These are phyloP conservation scores for Pleurotus ostreatus DNA, from an alignment of 768 basidiomycete genomes.

Conservation along the genomic window DNA sequence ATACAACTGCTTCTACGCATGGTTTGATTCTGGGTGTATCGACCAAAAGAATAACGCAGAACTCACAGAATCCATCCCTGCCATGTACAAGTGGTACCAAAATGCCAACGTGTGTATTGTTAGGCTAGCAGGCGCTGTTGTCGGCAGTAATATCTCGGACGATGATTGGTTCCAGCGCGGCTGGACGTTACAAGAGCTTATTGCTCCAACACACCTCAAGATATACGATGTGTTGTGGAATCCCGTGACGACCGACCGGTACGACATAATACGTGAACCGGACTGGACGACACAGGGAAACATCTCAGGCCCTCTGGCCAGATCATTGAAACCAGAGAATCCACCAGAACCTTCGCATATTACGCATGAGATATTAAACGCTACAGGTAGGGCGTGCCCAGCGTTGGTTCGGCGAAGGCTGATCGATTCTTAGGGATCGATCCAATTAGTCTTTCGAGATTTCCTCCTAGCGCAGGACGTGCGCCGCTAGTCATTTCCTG, in stretches of 20 bases:
- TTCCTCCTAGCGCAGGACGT: not conserved
- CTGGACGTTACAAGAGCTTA: conserved; percentile 1
- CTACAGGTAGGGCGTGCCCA: not conserved
- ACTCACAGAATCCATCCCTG: not conserved
- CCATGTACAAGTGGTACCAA: conserved; percentile 1
- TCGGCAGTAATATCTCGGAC: not conserved
- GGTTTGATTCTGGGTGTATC: conserved; percentile 1
- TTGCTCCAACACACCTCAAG: not conserved
- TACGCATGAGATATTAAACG: not conserved
- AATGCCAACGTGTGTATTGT: not conserved
- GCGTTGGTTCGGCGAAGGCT: not conserved
- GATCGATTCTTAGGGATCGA: not conserved
- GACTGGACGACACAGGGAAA: not conserved
- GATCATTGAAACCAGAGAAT: not conserved
- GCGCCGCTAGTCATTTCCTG: not conserved
- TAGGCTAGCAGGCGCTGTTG: not conserved
- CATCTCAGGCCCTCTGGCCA: not conserved
- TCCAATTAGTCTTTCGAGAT: not conserved
- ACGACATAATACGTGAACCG: not conserved
- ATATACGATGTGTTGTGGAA: not conserved
- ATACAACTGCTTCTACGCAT: not conserved
- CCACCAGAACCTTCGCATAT: not conserved
- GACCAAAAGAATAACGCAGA: not conserved
- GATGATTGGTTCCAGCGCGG: not conserved
- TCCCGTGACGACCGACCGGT: not conserved